A percentile compares a stretch with the other conserved stretches of the same genome.
These are phyloP conservation scores for Suillus luteus DNA, from an alignment of 768 basidiomycete genomes.

Conservation along the genomic window DNA sequence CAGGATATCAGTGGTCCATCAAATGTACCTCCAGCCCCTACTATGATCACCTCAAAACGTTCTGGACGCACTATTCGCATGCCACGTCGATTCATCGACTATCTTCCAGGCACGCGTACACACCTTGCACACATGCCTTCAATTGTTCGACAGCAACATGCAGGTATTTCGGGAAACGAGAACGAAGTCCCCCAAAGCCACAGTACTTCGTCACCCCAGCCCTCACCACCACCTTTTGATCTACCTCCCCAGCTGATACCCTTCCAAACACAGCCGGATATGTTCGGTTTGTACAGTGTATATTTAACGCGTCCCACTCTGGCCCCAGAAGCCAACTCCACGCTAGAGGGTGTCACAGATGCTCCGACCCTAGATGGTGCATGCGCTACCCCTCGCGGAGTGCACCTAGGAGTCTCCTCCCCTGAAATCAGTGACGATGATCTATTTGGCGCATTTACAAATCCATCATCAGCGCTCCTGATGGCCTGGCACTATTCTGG, in stretches of 20 bases:
- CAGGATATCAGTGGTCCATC: background rate
- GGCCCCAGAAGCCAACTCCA: background rate
- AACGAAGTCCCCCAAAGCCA: background rate
- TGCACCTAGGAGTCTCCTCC: background rate
- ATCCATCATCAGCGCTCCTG: conserved; percentile 26
- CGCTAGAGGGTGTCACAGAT: conserved; percentile 10
- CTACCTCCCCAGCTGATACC: conserved; percentile 1
- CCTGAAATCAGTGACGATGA: conserved; percentile 4
- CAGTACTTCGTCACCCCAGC: background rate
- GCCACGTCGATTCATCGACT: conserved; percentile 3
- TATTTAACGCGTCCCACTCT: background rate
- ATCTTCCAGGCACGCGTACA: conserved; percentile 1
- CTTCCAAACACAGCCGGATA: conserved; percentile 5
- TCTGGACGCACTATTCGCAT: conserved; percentile 5
- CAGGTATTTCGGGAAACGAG: background rate
- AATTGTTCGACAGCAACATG: background rate
- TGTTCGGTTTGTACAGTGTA: conserved; percentile 4
- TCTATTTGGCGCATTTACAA: conserved; percentile 22
- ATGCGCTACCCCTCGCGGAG: background rate
- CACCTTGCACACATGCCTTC: conserved; percentile 11
- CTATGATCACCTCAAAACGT: background rate
- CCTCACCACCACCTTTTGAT: background rate
- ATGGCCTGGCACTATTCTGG: conserved; percentile 36
- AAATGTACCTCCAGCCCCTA: background rate
- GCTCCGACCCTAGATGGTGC: background rate